Base-by-base conservation (phyloP, 768 basidiomycete species). In the Hericium erinaceus region DNA sequence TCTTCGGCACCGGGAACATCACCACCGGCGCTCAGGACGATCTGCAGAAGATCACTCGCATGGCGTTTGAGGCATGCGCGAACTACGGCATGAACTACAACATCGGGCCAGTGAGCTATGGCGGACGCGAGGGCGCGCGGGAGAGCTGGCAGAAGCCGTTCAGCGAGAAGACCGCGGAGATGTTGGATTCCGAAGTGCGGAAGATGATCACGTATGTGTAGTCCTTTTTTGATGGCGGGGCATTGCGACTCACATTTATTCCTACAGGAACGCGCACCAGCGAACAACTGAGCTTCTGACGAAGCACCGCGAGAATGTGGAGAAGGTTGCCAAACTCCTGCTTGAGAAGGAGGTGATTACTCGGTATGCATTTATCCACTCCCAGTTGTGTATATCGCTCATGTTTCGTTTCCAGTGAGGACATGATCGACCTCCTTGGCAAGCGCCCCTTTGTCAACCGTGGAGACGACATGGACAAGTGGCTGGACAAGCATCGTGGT, bases 11-110 rank as follows among this genome's bases (percentile, higher is more conserved):
- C 5, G 87, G 87, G 66, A 91, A 92, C 64, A 95, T 99, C 70
- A 99, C 97, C 2, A 95, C 95, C 3, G 97, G 97, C 60, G 97
- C 97, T 3, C 94, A 98, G 73, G 97, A 99, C 66, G 97, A 99
- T 68, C 76, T 99, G 46, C 92, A 95, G 72, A 98, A 98, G 75
- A 95, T 99, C 60, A 98, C 97, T 3, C 83, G 87, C 59, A 95
- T 98, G 89, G 97, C 97, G 15, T 97, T 95, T 61, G 94, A 98
- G 72, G 89, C 88, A 3, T 92, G 89, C 61, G 90, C 91, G 8
- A 93, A 93, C 71, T 97, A 97, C 72, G 97, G 97, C 59, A 98
- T 99, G 95, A 95, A 94, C 73, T 77, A 83, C 52, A 81, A 84
- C 55, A 92, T 99, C 61, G 97, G 97, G 1, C 97, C 97, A 1